Percentiles rank a stretch among this genome's conserved stretches.
phyloP scores from a whole-genome alignment of 148 eudicot genomes.

The Rhododendron mucronatum region DNA sequence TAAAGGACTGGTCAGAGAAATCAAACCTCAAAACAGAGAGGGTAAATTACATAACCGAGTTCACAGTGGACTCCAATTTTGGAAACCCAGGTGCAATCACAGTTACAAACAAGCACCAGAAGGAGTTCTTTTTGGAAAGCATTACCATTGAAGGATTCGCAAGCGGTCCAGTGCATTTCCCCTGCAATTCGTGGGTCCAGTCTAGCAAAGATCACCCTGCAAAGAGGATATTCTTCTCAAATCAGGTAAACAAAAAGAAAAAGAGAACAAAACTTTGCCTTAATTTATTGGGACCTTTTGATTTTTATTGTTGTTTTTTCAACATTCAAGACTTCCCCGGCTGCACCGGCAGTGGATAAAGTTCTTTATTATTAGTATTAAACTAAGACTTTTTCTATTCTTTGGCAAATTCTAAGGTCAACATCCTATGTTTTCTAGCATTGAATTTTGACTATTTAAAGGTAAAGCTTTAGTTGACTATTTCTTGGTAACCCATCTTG shows the following conservation, averaged over 20 bases:
- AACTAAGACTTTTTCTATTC: neutral
- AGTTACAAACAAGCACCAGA: constrained; percentile 71
- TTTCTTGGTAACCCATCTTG: neutral
- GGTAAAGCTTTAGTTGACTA: neutral
- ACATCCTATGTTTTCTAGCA: neutral
- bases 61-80: constrained; percentile 68
- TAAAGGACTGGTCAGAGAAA: constrained; percentile 91
- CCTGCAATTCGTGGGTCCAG: constrained; percentile 94
- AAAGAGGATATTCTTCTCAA: constrained; percentile 71
- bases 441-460: neutral
- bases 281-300: neutral
- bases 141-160: constrained; percentile 87
- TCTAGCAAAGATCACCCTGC: constrained; percentile 62
- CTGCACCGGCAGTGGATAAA: neutral
- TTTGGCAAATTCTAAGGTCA: neutral
- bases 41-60: constrained; percentile 78
- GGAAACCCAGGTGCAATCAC: constrained; percentile 83
- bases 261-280: neutral
- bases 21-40: constrained; percentile 70
- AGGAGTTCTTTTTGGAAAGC: constrained; percentile 75
- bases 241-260: constrained; percentile 51
- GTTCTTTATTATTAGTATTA: neutral
- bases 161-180: constrained; percentile 81
- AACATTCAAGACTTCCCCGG: neutral
- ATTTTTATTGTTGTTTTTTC: neutral